These are phyloP conservation scores for Ogataea parapolymorpha DNA, from an alignment of 805 yeast genomes.

Conservation along the genomic window DNA sequence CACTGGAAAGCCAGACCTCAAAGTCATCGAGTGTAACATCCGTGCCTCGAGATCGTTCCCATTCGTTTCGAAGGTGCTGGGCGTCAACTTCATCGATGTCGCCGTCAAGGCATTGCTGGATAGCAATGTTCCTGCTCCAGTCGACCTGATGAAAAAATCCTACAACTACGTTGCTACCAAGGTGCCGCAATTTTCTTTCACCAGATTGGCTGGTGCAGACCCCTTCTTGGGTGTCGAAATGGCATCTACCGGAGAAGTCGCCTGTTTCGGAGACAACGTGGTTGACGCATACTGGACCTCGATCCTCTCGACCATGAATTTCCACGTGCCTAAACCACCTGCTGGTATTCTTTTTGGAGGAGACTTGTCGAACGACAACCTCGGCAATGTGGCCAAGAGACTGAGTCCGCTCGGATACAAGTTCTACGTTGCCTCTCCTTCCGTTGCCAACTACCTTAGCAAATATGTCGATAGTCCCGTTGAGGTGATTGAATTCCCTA, in stretches of 20 bases:
- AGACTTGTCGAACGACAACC: slow-evolving; percentile 66
- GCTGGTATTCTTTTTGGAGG: slow-evolving; percentile 92
- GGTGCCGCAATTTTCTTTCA: slow-evolving; percentile 98
- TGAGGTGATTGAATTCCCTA: slow-evolving; percentile 83
- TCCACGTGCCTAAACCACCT: slow-evolving; percentile 89
- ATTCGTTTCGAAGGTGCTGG: slow-evolving; percentile 95
- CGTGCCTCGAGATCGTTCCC: slow-evolving; percentile 99
- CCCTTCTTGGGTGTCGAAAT: slow-evolving; percentile 98
- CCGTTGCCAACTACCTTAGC: slow-evolving; percentile 67
- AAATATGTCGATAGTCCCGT: slow-evolving; percentile 44
- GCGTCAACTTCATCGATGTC: slow-evolving; percentile 89
- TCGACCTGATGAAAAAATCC: slow-evolving; percentile 71
- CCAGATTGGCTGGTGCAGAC: slow-evolving; percentile 98
- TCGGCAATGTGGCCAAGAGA: slow-evolving; percentile 70
- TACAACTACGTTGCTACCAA: slow-evolving; percentile 91
- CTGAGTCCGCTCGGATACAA: slow-evolving; percentile 76
- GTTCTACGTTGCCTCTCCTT: slow-evolving; percentile 70
- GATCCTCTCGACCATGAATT: slow-evolving; percentile 95
- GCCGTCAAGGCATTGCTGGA: slow-evolving; percentile 85
- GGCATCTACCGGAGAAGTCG: slow-evolving; percentile 99
- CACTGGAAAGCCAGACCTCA: slow-evolving; percentile 60
- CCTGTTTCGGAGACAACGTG: slow-evolving; percentile 86
- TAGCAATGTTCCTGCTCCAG: slow-evolving; percentile 72
- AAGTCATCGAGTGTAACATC: slow-evolving; percentile 97
- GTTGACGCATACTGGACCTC: slow-evolving; percentile 97